Evolutionary conservation across 148 eudicot genomes (phyloP), one percentile per base, ranked within the genome.

Genomic region (Dianthus caryophyllus): DNA sequence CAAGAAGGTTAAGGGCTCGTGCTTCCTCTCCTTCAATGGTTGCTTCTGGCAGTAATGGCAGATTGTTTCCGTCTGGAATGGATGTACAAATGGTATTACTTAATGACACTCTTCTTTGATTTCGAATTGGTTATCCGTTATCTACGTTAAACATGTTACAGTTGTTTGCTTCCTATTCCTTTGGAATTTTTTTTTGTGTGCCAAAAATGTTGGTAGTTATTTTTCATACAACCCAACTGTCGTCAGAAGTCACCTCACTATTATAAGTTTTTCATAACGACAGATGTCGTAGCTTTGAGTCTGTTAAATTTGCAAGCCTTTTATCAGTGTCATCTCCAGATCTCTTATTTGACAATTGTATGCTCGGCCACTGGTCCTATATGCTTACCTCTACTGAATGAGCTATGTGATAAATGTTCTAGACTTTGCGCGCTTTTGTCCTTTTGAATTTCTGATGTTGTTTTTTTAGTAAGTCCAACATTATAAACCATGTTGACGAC

Each of bases 51-150:
- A 70, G 48, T 52, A 73, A 76, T 71, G 61, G 73, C 66, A 55
- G 76, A 16, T 6, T 78, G 31, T 85, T 90, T 71, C 93, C 93
- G 71, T 73, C 88, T 18, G 61, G 71, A 65, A 84, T 90, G 96
- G 91, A 86, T 86, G 29, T 88, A 62, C 96, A 94, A 64, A 81
- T 75, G 99, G 99, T 94, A 90, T 71, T 58, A 27, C 53, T 72
- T 47, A 57, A 14, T 61, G 25, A 50, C 46, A 44, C 17, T 49
- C 41, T 20, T 39, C 62, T 67, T 49, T 15, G 6, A 24, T 66
- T 24, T 46, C 39, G 14, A n/a, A 5, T 52, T 51, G 18, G 25
- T 26, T 69, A 16, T 17, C 29, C 17, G 22, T 58, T 6, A 6
- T 70, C 30, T 2, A 22, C 41, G 14, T 33, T 33, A 22, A 52